These are phyloP conservation scores for Prosopis cineraria DNA, from an alignment of 306 rosid genomes.

Conservation along the genomic window DNA sequence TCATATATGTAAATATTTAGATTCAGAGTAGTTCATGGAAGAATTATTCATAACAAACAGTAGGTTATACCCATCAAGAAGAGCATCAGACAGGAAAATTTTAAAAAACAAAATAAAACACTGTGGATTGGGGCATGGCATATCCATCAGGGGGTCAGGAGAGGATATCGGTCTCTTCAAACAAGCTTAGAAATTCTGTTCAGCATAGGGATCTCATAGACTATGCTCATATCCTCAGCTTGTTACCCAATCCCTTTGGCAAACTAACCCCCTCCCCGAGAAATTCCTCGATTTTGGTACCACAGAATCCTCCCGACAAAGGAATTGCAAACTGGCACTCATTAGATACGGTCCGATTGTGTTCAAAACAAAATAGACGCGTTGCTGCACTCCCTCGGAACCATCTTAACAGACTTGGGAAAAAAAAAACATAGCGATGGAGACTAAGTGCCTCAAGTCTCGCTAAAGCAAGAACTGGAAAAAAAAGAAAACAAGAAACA, in stretches of 20 bases:
- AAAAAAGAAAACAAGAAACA: not conserved
- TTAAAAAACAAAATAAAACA: not conserved
- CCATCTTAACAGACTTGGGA: not conserved
- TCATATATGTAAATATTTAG: slow-evolving; percentile 5
- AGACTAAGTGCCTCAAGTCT: not conserved
- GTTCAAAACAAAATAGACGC: slow-evolving; percentile 1
- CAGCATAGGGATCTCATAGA: not conserved
- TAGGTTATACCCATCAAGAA: not conserved
- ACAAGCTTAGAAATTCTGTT: not conserved
- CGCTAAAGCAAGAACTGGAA: not conserved
- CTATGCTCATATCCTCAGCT: not conserved
- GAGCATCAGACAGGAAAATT: not conserved
- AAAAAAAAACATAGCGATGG: not conserved
- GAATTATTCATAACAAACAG: slow-evolving; percentile 16
- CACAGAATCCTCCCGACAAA: not conserved
- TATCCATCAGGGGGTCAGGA: not conserved
- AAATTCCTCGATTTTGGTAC: slow-evolving; percentile 1
- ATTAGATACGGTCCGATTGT: slow-evolving; percentile 22
- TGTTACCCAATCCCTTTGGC: not conserved
- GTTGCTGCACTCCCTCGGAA: not conserved
- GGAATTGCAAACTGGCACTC: not conserved
- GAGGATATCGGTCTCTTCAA: not conserved
- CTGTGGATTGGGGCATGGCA: not conserved
- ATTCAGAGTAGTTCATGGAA: not conserved
- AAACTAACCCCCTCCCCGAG: not conserved